Conservation (phyloP, 768 basidiomycete genomes). For the Royoungia palumana region DNA sequence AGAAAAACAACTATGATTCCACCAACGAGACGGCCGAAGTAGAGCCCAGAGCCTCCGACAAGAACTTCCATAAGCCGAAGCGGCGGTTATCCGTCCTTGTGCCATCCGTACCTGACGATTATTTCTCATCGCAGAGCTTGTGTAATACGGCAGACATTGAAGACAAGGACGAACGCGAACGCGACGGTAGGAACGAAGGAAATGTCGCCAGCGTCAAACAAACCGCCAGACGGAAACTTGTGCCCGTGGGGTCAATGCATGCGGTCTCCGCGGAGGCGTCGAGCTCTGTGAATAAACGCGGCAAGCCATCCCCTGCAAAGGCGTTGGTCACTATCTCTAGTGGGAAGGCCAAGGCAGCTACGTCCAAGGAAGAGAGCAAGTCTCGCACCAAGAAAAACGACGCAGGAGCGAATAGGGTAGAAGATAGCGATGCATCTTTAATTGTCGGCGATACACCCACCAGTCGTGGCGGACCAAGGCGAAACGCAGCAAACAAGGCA, state of each 20-base stretch:
- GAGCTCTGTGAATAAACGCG: no score
- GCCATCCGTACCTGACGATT: slow-evolving; percentile 25
- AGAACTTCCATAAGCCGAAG: slow-evolving; percentile 11
- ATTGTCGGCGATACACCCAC: slow-evolving; percentile 9
- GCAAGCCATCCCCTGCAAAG: no score
- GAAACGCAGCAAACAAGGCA: slow-evolving; percentile 54
- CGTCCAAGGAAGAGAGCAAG: background rate
- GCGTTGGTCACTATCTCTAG: background rate
- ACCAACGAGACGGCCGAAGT: background rate
- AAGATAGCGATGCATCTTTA: slow-evolving; percentile 7
- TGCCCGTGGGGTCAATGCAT: no score
- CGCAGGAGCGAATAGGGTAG: background rate
- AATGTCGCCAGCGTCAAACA: no score
- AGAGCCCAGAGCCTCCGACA: background rate
- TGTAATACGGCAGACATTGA: background rate
- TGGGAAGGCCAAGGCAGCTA: background rate
- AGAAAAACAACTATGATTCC: background rate
- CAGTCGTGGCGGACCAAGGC: slow-evolving; percentile 32
- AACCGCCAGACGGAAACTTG: no score
- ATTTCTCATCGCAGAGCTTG: slow-evolving; percentile 20
- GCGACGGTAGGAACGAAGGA: no score
- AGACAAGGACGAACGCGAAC: background rate
- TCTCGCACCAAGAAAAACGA: background rate
- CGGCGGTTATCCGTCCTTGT: slow-evolving; percentile 29
- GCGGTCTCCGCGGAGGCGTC: no score